phyloP scores from a whole-genome alignment of 75 land plant genomes.

The Ceratopteris richardii region DNA sequence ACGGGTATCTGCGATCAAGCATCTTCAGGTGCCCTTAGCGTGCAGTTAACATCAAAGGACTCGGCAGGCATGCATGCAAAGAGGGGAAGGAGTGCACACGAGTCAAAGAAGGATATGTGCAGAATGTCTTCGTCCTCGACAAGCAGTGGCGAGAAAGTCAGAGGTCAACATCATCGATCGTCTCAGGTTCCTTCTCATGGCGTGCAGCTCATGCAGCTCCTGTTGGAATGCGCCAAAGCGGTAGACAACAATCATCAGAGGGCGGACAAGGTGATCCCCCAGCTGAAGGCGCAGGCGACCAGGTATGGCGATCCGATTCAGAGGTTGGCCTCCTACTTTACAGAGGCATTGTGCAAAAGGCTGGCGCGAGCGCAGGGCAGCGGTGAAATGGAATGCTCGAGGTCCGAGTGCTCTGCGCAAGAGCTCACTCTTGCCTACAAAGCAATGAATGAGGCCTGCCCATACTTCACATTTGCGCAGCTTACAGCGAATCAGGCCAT shows the following conservation, averaged over 20 bases:
- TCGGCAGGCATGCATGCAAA: neutral
- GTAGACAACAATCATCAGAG: conserved; percentile 35
- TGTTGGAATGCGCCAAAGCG: too few relatives aligned
- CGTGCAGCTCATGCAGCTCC: conserved; percentile 16
- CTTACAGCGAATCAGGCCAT: conserved; percentile 91
- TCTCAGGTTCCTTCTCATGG: conserved; percentile 6
- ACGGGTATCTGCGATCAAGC: neutral
- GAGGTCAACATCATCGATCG: neutral
- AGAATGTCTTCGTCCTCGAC: too few relatives aligned
- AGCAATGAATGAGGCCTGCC: conserved; percentile 80
- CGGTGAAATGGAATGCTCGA: neutral
- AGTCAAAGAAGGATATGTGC: neutral
- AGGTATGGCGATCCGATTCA: conserved; percentile 58
- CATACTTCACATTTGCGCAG: conserved; percentile 79
- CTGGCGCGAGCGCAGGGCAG: conserved; percentile 13
- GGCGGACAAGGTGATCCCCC: conserved; percentile 30
- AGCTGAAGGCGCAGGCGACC: conserved; percentile 33
- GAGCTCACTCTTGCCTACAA: conserved; percentile 52
- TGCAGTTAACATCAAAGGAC: neutral
- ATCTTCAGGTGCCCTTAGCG: neutral
- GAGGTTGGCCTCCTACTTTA: conserved; percentile 64
- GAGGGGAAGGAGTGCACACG: neutral
- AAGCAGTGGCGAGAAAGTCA: too few relatives aligned
- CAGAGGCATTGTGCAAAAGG: conserved; percentile 45
- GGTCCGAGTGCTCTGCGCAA: neutral